Evolutionary conservation across 1,139 yeast genomes (phyloP).

Genomic region (Saccharomycopsis hybrid): DNA sequence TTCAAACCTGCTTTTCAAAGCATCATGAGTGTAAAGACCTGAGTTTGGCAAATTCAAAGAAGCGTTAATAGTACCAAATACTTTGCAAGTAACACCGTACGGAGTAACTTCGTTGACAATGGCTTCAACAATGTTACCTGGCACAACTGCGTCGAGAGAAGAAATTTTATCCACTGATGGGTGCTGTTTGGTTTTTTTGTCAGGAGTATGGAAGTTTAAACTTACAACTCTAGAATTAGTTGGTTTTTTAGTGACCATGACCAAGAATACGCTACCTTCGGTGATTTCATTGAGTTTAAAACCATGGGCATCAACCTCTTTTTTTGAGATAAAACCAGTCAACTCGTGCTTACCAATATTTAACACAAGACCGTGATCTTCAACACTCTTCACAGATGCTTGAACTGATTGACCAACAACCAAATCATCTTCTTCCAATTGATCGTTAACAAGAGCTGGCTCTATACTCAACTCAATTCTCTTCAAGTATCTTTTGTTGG

Average conservation of each 20-base stretch:
- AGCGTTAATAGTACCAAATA: constrained; percentile 70
- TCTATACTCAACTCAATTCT: constrained; percentile 70
- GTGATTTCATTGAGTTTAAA: constrained; percentile 27
- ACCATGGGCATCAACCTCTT: constrained; percentile 39
- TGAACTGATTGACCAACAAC: constrained; percentile 60
- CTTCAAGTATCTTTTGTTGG: constrained; percentile 33
- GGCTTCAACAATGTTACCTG: constrained; percentile 79
- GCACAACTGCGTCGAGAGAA: constrained; percentile 71
- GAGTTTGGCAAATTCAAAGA: constrained; percentile 65
- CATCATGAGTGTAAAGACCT: constrained; percentile 40
- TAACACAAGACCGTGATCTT: constrained; percentile 85
- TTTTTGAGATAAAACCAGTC: constrained; percentile 73
- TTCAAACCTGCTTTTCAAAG: constrained; percentile 55
- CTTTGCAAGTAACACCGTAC: constrained; percentile 56
- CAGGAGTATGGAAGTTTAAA: constrained; percentile 26
- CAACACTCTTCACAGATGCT: constrained; percentile 69
- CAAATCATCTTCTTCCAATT: constrained; percentile 49
- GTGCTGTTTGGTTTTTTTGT: constrained; percentile 36
- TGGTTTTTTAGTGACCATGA: constrained; percentile 41
- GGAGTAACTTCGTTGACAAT: constrained; percentile 52
- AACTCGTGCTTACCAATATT: constrained; percentile 55
- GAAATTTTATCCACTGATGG: constrained; percentile 48
- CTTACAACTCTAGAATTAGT: constrained; percentile 57
- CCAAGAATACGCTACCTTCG: constrained; percentile 46
- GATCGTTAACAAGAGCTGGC: constrained; percentile 63